Evolutionary conservation across 1,284 basidiomycete species (phyloP).

Genomic region (Boletus holoroseus): DNA sequence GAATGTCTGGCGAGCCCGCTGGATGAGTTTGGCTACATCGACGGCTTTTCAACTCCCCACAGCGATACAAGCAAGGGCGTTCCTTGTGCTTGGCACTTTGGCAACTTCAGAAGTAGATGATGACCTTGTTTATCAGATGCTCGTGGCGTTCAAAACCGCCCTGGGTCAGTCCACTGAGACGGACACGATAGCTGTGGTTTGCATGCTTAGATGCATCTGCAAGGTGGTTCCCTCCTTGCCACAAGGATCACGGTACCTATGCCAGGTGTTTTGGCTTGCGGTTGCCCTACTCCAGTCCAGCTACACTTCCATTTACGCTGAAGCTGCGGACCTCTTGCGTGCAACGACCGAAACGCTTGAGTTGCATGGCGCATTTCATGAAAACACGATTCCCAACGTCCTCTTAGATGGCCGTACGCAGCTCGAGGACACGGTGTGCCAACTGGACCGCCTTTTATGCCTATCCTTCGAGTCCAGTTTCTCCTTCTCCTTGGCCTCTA

Average conservation of each 20-base stretch:
- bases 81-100: constrained; percentile 78
- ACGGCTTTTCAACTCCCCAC: constrained; percentile 92
- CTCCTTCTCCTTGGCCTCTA: constrained; percentile 74
- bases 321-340: constrained; percentile 62
- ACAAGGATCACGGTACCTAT: constrained; percentile 65
- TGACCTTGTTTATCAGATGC: constrained; percentile 84
- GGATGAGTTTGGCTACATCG: constrained; percentile 89
- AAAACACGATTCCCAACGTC: constrained; percentile 49
- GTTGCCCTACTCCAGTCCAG: constrained; percentile 76
- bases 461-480: constrained; percentile 77
- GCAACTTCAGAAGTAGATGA: constrained; percentile 80
- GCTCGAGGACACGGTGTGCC: constrained; percentile 64
- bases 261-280: constrained; percentile 80
- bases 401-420: constrained; percentile 63
- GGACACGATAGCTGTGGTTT: constrained; percentile 71
- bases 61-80: constrained; percentile 84
- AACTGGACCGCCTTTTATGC: constrained; percentile 69
- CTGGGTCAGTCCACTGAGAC: constrained; percentile 60
- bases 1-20: constrained; percentile 89
- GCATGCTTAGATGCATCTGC: constrained; percentile 82
- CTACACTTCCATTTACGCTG: constrained; percentile 67
- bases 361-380: constrained; percentile 50
- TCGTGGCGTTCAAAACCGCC: constrained; percentile 73
- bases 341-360: constrained; percentile 67
- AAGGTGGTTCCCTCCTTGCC: constrained; percentile 69